phyloP scores from a whole-genome alignment of 768 basidiomycete genomes.

The Cantharellus cinnabarinus region DNA sequence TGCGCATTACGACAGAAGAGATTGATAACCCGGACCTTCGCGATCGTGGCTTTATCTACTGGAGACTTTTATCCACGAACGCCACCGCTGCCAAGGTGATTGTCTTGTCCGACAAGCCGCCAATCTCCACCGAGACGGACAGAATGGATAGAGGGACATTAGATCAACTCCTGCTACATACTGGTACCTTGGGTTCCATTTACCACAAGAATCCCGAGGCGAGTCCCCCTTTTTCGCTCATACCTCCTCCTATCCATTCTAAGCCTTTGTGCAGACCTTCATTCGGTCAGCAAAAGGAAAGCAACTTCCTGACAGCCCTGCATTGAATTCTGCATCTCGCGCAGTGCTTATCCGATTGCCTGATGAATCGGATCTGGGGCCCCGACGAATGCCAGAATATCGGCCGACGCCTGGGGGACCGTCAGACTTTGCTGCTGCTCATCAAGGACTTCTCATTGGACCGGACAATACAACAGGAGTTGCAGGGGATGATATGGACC shows the following conservation, averaged over 20 bases:
- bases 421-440: not conserved
- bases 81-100: slow-evolving; percentile 75
- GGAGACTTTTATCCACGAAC: slow-evolving; percentile 89
- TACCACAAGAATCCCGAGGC: slow-evolving; percentile 98
- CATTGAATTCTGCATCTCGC: slow-evolving; percentile 65
- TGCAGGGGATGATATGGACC: slow-evolving; percentile 7
- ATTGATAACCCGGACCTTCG: slow-evolving; percentile 95
- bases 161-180: slow-evolving; percentile 84
- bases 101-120: slow-evolving; percentile 80
- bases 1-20: slow-evolving; percentile 95
- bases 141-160: slow-evolving; percentile 92
- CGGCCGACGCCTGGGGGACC: not conserved
- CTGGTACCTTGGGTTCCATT: slow-evolving; percentile 83
- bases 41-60: slow-evolving; percentile 98
- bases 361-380: not conserved
- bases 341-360: slow-evolving; percentile 25
- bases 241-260: slow-evolving; percentile 1
- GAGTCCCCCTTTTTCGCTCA: slow-evolving; percentile 8
- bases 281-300: slow-evolving; percentile 76
- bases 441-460: slow-evolving; percentile 22
- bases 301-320: slow-evolving; percentile 71
- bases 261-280: slow-evolving; percentile 41
- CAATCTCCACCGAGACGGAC: slow-evolving; percentile 96
- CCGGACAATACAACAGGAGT: slow-evolving; percentile 11
- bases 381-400: not conserved